These are phyloP conservation scores for Cercospora sojina DNA, from an alignment of 2,329 filamentous ascomycete species.

Conservation along the genomic window DNA sequence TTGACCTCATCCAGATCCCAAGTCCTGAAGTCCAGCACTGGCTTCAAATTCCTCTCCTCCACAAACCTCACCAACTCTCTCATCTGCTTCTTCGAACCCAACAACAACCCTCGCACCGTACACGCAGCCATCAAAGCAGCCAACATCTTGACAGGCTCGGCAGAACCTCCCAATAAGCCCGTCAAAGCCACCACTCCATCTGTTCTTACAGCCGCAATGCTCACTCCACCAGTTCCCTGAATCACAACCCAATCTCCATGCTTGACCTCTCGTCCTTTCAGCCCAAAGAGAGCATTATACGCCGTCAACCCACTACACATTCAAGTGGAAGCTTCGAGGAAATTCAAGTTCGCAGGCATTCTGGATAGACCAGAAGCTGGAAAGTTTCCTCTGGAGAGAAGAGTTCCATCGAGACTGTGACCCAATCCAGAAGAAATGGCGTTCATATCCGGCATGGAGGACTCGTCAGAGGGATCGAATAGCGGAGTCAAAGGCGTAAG, in stretches of 20 bases:
- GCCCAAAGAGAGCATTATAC: constrained; percentile 52
- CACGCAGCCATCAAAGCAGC: constrained; percentile 16
- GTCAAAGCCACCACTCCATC: constrained; percentile 38
- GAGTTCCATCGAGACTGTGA: constrained; percentile 54
- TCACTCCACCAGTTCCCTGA: constrained; percentile 66
- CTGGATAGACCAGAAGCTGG: constrained; percentile 52
- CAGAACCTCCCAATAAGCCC: constrained; percentile 18
- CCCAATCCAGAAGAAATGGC: constrained; percentile 20
- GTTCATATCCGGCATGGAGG: constrained; percentile 8
- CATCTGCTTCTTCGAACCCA: constrained; percentile 24
- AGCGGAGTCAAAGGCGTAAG: constrained; percentile 29
- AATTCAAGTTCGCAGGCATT: constrained; percentile 43
- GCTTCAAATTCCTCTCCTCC: constrained; percentile 22
- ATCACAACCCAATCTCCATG: constrained; percentile 53
- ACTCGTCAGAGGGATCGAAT: background rate
- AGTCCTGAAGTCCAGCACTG: constrained; percentile 40
- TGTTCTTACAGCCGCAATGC: constrained; percentile 54
- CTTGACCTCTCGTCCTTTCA: constrained; percentile 36
- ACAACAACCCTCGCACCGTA: constrained; percentile 24
- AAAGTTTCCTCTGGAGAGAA: constrained; percentile 65
- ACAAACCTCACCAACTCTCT: constrained; percentile 24
- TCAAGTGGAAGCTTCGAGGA: constrained; percentile 45
- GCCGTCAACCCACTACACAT: constrained; percentile 45
- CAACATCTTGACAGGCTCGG: constrained; percentile 23
- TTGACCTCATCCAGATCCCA: constrained; percentile 38